A percentile compares a stretch with the other conserved stretches of the same genome.
Evolutionary conservation across 768 basidiomycete genomes (phyloP).

Genomic region (Auricularia heimuer): DNA sequence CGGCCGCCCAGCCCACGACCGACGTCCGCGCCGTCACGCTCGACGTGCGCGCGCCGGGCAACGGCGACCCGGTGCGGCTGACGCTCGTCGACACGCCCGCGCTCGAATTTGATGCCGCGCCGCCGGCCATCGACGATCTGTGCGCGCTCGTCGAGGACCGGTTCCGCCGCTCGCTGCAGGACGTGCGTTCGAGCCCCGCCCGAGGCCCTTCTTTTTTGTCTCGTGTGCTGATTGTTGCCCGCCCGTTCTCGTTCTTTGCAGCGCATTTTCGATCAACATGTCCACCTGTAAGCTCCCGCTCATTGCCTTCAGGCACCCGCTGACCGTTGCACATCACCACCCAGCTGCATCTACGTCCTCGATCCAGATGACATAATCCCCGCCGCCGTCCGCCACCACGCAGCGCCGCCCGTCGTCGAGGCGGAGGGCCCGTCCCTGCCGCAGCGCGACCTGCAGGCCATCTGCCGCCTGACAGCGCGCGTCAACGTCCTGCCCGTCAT

Average conservation of each 20-base stretch:
- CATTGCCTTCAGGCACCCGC: conserved; percentile 3
- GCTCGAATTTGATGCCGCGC: conserved; percentile 60
- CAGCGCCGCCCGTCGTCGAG: conserved; percentile 43
- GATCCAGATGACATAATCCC: conserved; percentile 76
- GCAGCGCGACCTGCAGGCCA: conserved; percentile 73
- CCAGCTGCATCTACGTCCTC: conserved; percentile 77
- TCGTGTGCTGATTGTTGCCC: conserved; percentile 6
- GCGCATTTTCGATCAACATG: conserved; percentile 61
- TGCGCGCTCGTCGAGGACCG: conserved; percentile 62
- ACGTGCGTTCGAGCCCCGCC: conserved; percentile 42
- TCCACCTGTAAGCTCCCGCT: conserved; percentile 55
- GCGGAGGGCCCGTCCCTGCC: conserved; percentile 14
- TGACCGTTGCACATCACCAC: conserved; percentile 4
- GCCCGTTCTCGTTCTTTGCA: conserved; percentile 30
- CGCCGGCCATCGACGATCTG: conserved; percentile 49
- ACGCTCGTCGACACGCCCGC: conserved; percentile 67
- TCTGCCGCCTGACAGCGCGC: conserved; percentile 67
- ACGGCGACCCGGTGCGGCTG: conserved; percentile 5
- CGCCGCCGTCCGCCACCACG: conserved; percentile 51
- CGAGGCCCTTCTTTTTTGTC: no score
- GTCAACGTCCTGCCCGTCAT: conserved; percentile 86
- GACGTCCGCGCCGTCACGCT: conserved; percentile 6
- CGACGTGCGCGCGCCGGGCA: not conserved
- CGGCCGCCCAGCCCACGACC: not conserved
- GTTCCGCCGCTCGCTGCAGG: conserved; percentile 64